A percentile compares a stretch with the other conserved stretches of the same genome.
Evolutionary conservation across 495 filamentous ascomycete genomes (phyloP).

Genomic region (Jackrogersella multiformis): DNA sequence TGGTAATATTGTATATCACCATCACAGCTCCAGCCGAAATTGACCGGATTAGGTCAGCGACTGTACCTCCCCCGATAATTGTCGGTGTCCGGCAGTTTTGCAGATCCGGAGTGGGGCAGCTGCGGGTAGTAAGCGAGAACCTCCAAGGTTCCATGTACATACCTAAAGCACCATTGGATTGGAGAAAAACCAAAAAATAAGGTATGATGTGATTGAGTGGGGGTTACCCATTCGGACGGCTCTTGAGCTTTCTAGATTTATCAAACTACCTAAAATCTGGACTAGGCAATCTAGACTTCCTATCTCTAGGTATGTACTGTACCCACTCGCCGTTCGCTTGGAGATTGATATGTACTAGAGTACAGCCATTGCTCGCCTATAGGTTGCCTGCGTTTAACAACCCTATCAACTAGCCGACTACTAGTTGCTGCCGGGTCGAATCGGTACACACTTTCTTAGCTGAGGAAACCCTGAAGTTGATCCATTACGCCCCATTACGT

Average conservation of each 20-base stretch:
- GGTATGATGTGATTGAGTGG: slow-evolving; percentile 37
- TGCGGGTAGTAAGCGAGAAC: too few relatives aligned
- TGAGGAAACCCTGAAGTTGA: slow-evolving; percentile 13
- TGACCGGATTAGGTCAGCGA: slow-evolving; percentile 11
- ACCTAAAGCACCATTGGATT: neutral
- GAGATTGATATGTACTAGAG: neutral
- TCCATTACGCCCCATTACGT: slow-evolving; percentile 30
- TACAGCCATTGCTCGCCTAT: slow-evolving; percentile 11
- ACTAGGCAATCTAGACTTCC: slow-evolving; percentile 7
- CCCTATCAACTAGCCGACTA: slow-evolving; percentile 2
- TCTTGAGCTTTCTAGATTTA: slow-evolving; percentile 21
- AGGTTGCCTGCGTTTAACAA: slow-evolving; percentile 1
- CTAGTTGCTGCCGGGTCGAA: too few relatives aligned
- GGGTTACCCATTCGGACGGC: slow-evolving; percentile 27
- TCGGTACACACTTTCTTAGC: neutral
- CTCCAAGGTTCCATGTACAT: too few relatives aligned
- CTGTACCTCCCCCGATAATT: neutral
- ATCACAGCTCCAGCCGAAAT: slow-evolving; percentile 9
- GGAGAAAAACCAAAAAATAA: slow-evolving; percentile 21
- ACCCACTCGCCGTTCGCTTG: slow-evolving; percentile 24
- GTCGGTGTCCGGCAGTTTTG: slow-evolving; percentile 24
- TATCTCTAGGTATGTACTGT: slow-evolving; percentile 9
- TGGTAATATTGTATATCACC: too few relatives aligned
- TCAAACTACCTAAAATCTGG: slow-evolving; percentile 7
- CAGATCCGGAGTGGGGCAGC: slow-evolving; percentile 21